These are phyloP conservation scores for Microsporum canis DNA, from an alignment of 2,329 filamentous ascomycete species.

Conservation along the genomic window DNA sequence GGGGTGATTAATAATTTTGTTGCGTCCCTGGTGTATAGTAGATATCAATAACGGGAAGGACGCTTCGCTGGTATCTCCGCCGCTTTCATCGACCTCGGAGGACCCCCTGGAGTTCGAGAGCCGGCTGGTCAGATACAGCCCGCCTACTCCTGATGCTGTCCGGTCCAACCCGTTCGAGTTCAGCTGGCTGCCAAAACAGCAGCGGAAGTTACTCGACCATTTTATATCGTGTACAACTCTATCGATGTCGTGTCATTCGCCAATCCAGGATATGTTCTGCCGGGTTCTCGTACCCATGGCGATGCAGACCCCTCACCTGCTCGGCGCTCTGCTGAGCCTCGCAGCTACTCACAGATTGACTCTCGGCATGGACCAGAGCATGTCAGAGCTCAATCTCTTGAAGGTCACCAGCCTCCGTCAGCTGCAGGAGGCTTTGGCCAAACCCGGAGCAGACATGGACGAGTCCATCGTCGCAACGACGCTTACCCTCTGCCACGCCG, in stretches of 20 bases:
- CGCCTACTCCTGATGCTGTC: background rate
- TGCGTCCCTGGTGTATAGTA: background rate
- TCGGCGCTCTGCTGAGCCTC: conserved; percentile 15
- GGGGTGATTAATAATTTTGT: background rate
- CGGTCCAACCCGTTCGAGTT: conserved; percentile 2
- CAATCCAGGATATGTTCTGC: conserved; percentile 16
- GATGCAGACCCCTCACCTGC: conserved; percentile 14
- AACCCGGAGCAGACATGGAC: conserved; percentile 7
- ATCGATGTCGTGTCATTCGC: conserved; percentile 18
- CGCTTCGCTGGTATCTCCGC: background rate
- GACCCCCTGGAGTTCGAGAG: background rate
- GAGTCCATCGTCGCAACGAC: conserved; percentile 13
- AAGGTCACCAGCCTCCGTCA: conserved; percentile 10
- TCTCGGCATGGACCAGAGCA: conserved; percentile 32
- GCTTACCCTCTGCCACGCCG: conserved; percentile 13
- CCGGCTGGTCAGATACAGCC: background rate
- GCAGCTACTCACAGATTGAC: conserved; percentile 17
- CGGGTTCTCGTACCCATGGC: conserved; percentile 17
- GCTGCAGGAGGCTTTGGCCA: conserved; percentile 10
- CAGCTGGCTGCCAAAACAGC: conserved; percentile 4
- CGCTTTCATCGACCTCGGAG: background rate
- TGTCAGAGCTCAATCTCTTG: conserved; percentile 9
- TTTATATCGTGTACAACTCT: conserved; percentile 28
- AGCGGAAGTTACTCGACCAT: conserved; percentile 19
- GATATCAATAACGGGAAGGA: background rate